Percentiles rank a stretch among this genome's conserved stretches.
phyloP scores from a whole-genome alignment of 78 protist genomes.

The Planoprotostelium fungivorum region DNA sequence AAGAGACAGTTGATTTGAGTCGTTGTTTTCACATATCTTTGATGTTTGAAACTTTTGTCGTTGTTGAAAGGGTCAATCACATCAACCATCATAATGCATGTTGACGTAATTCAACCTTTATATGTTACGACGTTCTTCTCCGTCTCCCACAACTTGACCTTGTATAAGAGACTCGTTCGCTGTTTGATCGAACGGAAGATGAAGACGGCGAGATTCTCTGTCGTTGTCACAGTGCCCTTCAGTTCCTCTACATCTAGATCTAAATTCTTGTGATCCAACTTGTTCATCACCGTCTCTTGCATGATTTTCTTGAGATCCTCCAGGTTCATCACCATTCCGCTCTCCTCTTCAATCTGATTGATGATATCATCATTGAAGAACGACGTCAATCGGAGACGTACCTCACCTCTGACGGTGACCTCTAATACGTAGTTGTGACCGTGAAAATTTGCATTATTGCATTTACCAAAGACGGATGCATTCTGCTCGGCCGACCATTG shows the following conservation, averaged over 20 bases:
- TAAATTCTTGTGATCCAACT: constrained; percentile 58
- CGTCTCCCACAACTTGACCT: constrained; percentile 52
- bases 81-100: too few species aligned
- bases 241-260: constrained; percentile 51
- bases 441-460: constrained; percentile 41
- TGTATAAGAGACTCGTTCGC: constrained; percentile 15
- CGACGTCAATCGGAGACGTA: neutral
- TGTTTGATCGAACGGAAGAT: constrained; percentile 24
- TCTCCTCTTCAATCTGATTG: constrained; percentile 11
- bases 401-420: constrained; percentile 53
- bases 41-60: too few species aligned
- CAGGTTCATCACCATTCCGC: constrained; percentile 66
- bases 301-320: constrained; percentile 40
- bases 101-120: constrained; percentile 23
- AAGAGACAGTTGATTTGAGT: too few species aligned
- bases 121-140: constrained; percentile 56
- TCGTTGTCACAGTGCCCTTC: constrained; percentile 41
- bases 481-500: constrained; percentile 34
- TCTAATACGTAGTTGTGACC: constrained; percentile 68
- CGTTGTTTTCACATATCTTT: too few species aligned
- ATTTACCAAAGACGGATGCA: constrained; percentile 56
- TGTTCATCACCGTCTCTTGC: constrained; percentile 30
- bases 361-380: neutral
- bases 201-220: constrained; percentile 58
- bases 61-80: too few species aligned